Conservation (phyloP, 225 moss, liverwort and hornwort species). For the Physcomitrium patens region DNA sequence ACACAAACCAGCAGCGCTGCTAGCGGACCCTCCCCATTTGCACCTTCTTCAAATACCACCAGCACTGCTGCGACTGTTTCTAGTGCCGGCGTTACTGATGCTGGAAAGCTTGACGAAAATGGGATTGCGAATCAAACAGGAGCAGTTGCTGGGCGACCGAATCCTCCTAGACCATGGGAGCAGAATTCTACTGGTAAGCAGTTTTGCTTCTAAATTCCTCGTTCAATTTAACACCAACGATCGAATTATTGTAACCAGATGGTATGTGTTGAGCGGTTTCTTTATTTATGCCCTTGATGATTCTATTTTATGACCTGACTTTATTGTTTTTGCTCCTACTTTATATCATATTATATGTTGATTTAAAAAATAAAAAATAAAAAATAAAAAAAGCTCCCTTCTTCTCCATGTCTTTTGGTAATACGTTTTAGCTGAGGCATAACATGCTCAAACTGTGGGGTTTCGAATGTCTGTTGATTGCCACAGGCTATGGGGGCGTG, state of each 20-base stretch:
- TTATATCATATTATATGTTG: not conserved
- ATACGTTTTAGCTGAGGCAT: not conserved
- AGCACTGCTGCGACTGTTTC: constrained; percentile 83
- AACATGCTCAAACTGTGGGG: constrained; percentile 3
- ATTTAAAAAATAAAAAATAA: not conserved
- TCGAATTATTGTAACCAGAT: not conserved
- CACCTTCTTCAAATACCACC: constrained; percentile 68
- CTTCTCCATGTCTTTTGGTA: not conserved
- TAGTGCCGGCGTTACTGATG: constrained; percentile 54
- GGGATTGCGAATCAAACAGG: constrained; percentile 53
- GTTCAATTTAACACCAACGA: not conserved
- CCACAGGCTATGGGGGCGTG: constrained; percentile 65
- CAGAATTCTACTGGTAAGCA: constrained; percentile 63
- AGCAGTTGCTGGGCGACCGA: constrained; percentile 66
- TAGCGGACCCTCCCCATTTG: constrained; percentile 80
- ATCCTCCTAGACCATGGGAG: constrained; percentile 98
- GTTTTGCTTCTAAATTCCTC: not conserved
- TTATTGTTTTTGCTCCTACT: not conserved
- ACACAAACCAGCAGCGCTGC: constrained; percentile 51
- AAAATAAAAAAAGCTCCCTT: not conserved
- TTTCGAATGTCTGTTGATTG: constrained; percentile 18
- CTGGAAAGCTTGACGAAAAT: constrained; percentile 69
- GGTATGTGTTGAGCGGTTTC: not conserved
- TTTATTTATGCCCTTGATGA: not conserved
- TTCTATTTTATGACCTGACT: not conserved